A percentile compares a stretch with the other conserved stretches of the same genome.
These are phyloP conservation scores for Yamadazyma sp. DNA, from an alignment of 1,139 yeast genomes.

Conservation along the genomic window DNA sequence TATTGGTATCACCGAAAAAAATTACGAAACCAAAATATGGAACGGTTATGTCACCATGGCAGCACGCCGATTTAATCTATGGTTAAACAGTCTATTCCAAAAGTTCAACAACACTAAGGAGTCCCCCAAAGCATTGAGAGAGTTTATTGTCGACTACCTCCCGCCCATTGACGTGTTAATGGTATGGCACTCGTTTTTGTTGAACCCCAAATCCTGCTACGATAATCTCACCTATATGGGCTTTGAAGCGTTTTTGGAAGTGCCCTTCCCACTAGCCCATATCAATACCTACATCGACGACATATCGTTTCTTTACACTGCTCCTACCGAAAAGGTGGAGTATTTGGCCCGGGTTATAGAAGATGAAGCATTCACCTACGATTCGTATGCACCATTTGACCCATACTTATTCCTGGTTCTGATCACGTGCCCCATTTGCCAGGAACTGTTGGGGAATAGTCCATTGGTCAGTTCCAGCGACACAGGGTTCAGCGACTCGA, in stretches of 20 bases:
- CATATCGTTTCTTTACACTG: conserved; percentile 5
- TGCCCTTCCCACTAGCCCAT: conserved; percentile 23
- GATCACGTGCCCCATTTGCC: conserved; percentile 23
- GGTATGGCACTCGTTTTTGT: conserved; percentile 37
- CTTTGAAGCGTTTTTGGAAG: conserved; percentile 20
- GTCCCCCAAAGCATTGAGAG: not conserved
- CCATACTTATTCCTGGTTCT: conserved; percentile 3
- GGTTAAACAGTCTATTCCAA: not conserved
- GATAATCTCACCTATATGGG: conserved; percentile 27
- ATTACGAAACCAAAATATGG: not conserved
- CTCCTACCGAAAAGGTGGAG: conserved; percentile 1
- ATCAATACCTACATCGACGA: conserved; percentile 6
- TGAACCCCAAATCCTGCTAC: conserved; percentile 22
- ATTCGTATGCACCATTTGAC: conserved; percentile 10
- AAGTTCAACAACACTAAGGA: not conserved
- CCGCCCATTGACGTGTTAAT: conserved; percentile 26
- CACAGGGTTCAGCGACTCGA: conserved; percentile 24
- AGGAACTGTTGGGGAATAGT: conserved; percentile 10
- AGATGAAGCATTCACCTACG: conserved; percentile 4
- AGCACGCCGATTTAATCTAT: conserved; percentile 1
- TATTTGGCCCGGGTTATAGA: conserved; percentile 1
- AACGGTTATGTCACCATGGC: conserved; percentile 1
- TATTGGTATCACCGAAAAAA: not conserved
- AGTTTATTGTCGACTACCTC: not conserved
- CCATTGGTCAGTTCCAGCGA: conserved; percentile 16